These are phyloP conservation scores for Fusarium proliferatum DNA, from an alignment of 2,329 filamentous ascomycete species.

Conservation along the genomic window DNA sequence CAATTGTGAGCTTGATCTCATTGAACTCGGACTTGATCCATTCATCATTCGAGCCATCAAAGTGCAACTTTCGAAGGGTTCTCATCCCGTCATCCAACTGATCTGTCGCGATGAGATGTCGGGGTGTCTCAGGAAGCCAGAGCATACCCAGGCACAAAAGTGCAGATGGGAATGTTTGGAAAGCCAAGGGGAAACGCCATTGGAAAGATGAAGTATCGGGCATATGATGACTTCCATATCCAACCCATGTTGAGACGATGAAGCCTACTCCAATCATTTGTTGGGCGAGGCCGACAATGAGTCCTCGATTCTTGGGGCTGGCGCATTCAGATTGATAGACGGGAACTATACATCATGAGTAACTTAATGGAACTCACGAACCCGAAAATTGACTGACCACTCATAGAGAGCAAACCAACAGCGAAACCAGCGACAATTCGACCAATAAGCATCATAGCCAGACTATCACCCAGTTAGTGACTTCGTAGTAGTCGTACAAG, in stretches of 20 bases:
- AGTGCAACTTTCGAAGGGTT: slow-evolving; percentile 61
- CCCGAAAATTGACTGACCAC: slow-evolving; percentile 37
- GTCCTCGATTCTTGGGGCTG: slow-evolving; percentile 39
- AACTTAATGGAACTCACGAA: slow-evolving; percentile 56
- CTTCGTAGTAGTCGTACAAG: slow-evolving; percentile 51
- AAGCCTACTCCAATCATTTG: slow-evolving; percentile 67
- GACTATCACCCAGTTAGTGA: slow-evolving; percentile 53
- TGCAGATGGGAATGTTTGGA: slow-evolving; percentile 39
- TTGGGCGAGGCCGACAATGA: slow-evolving; percentile 65
- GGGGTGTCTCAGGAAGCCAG: slow-evolving; percentile 43
- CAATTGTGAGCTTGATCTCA: slow-evolving; percentile 65
- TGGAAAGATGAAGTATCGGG: slow-evolving; percentile 47
- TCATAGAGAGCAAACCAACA: slow-evolving; percentile 54
- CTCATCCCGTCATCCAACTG: slow-evolving; percentile 54
- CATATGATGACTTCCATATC: slow-evolving; percentile 47
- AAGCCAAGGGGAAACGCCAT: slow-evolving; percentile 46
- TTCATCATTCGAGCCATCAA: slow-evolving; percentile 63
- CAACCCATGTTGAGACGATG: slow-evolving; percentile 60
- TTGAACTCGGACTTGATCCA: slow-evolving; percentile 65
- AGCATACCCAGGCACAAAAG: slow-evolving; percentile 39
- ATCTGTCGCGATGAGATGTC: slow-evolving; percentile 50
- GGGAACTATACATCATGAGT: slow-evolving; percentile 51
- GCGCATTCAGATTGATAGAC: slow-evolving; percentile 44
- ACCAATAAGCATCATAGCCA: slow-evolving; percentile 42
- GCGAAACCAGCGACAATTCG: slow-evolving; percentile 43